A percentile compares a stretch with the other conserved stretches of the same genome.
These are phyloP conservation scores for Termitomyces sp. DNA, from an alignment of 768 basidiomycete genomes.

Conservation along the genomic window DNA sequence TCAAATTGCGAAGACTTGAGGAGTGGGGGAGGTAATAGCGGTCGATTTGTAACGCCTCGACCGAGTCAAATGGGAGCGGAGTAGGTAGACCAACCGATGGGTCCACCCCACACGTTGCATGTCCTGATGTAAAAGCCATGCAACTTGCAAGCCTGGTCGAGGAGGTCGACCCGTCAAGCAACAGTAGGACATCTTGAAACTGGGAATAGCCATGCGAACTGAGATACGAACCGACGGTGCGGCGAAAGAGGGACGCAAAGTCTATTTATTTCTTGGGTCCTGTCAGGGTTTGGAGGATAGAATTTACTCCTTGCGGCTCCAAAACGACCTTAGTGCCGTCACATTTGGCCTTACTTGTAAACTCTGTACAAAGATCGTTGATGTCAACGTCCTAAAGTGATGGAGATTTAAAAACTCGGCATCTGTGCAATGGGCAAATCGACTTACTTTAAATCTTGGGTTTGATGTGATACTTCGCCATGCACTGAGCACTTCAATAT, in stretches of 20 bases:
- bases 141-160: not conserved
- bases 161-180: not conserved
- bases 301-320: constrained; percentile 48
- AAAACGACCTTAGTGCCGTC: constrained; percentile 83
- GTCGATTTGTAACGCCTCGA: not conserved
- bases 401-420: not conserved
- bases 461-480: constrained; percentile 75
- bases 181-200: not conserved
- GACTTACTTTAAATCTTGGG: constrained; percentile 70
- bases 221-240: not conserved
- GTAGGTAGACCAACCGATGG: not conserved
- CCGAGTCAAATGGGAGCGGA: not conserved
- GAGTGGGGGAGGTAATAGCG: not conserved
- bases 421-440: not conserved
- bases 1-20: not conserved
- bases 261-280: constrained; percentile 19
- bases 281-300: constrained; percentile 41
- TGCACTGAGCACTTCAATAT: constrained; percentile 74
- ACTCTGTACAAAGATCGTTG: constrained; percentile 74
- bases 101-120: not conserved
- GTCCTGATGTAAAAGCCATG: not conserved
- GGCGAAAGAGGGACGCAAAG: not conserved
- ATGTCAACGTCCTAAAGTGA: constrained; percentile 64
- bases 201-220: not conserved
- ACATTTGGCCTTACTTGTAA: constrained; percentile 77